phyloP scores from a whole-genome alignment of 1,284 basidiomycete genomes.

The Ustilago cynodontis region DNA sequence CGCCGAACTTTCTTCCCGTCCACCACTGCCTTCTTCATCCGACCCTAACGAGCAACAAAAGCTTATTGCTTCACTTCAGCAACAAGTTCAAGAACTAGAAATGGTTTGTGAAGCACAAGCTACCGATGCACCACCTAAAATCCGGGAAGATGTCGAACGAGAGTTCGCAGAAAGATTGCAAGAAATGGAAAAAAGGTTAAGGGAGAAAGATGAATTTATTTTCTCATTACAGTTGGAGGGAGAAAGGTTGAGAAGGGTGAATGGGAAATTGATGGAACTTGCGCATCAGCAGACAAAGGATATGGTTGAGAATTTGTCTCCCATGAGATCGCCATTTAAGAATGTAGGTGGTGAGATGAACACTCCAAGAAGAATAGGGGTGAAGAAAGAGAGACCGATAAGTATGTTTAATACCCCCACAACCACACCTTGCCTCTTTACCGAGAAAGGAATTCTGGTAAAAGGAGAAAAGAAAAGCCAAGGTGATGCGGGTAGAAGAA shows the following conservation, averaged over 20 bases:
- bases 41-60: slow-evolving; percentile 30
- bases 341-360: slow-evolving; percentile 8
- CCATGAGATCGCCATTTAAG: slow-evolving; percentile 15
- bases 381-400: slow-evolving; percentile 28
- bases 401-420: slow-evolving; percentile 31
- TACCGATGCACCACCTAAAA: slow-evolving; percentile 52
- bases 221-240: slow-evolving; percentile 49
- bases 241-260: slow-evolving; percentile 38
- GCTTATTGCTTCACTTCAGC: slow-evolving; percentile 47
- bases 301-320: slow-evolving; percentile 48
- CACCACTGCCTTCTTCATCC: slow-evolving; percentile 28
- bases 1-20: slow-evolving; percentile 46
- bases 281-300: slow-evolving; percentile 53
- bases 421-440: background rate
- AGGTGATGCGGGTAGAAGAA: slow-evolving; percentile 9
- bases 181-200: slow-evolving; percentile 26
- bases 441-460: background rate
- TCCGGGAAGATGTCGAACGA: slow-evolving; percentile 64
- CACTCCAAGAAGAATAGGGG: background rate
- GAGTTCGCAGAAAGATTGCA: slow-evolving; percentile 39
- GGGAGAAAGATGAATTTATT: slow-evolving; percentile 56
- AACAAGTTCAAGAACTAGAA: slow-evolving; percentile 60
- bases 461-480: background rate
- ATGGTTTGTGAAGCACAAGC: slow-evolving; percentile 62
- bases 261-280: slow-evolving; percentile 49